A percentile compares a stretch with the other conserved stretches of the same genome.
phyloP scores from a whole-genome alignment of 345 rosid genomes.

The Salix suchowensis region DNA sequence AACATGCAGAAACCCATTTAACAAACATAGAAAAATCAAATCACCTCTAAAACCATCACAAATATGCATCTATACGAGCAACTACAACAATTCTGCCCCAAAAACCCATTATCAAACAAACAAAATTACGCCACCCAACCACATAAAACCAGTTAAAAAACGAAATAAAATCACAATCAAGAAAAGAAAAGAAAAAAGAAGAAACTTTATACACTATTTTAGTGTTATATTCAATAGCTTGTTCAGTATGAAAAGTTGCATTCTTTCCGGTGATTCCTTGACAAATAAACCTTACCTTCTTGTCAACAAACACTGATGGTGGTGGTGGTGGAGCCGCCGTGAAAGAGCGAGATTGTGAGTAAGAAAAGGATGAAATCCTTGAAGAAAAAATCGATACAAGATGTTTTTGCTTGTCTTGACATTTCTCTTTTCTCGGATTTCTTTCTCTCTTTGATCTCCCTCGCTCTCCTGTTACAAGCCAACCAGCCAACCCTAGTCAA shows the following conservation, averaged over 20 bases:
- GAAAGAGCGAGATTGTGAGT: slow-evolving; percentile 36
- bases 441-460: no score
- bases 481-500: no score
- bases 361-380: slow-evolving; percentile 16
- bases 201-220: slow-evolving; percentile 53
- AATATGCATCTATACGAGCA: neutral
- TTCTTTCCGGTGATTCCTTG: slow-evolving; percentile 98
- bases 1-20: neutral
- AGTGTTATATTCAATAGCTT: slow-evolving; percentile 95
- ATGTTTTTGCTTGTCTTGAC: neutral
- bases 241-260: slow-evolving; percentile 92
- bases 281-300: slow-evolving; percentile 40
- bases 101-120: neutral
- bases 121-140: neutral
- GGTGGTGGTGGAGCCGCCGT: slow-evolving; percentile 51
- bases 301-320: slow-evolving; percentile 90
- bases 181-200: neutral
- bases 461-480: no score
- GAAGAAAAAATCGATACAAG: slow-evolving; percentile 1
- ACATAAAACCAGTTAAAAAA: neutral
- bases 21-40: neutral
- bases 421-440: neutral
- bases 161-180: neutral
- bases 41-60: neutral
- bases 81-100: neutral